These are phyloP conservation scores for Elaeis guineensis DNA, from an alignment of 176 grass and related monocot species.

Conservation along the genomic window DNA sequence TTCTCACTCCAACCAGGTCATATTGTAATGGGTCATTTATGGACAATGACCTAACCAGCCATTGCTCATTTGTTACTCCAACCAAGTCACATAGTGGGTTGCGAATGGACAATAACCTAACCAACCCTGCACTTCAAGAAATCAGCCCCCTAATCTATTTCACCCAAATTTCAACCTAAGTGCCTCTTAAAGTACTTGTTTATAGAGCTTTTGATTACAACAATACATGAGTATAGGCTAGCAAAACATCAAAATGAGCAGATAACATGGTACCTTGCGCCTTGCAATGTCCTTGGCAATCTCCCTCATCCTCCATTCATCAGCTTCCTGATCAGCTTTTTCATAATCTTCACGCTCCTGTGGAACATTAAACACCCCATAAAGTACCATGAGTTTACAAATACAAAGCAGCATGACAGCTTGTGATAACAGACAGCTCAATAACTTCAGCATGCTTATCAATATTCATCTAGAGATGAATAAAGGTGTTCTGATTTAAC, in stretches of 20 bases:
- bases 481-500: neutral
- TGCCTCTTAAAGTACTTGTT: too few species aligned
- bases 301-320: slow-evolving; percentile 89
- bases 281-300: slow-evolving; percentile 81
- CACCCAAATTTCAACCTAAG: too few species aligned
- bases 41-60: too few species aligned
- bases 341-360: slow-evolving; percentile 63
- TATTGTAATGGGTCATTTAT: too few species aligned
- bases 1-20: too few species aligned
- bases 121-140: too few species aligned
- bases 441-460: neutral
- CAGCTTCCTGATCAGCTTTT: slow-evolving; percentile 62
- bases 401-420: neutral
- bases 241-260: neutral
- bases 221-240: too few species aligned
- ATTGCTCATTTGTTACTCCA: too few species aligned
- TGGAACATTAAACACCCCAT: slow-evolving; percentile 19
- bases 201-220: too few species aligned
- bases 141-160: too few species aligned
- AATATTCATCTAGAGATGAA: neutral
- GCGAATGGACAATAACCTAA: too few species aligned
- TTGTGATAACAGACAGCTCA: neutral
- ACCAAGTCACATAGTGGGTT: too few species aligned
- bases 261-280: slow-evolving; percentile 43
- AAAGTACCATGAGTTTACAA: neutral